Base-by-base conservation (phyloP, 2,329 filamentous ascomycete species). In the Sphaerulina musiva region DNA sequence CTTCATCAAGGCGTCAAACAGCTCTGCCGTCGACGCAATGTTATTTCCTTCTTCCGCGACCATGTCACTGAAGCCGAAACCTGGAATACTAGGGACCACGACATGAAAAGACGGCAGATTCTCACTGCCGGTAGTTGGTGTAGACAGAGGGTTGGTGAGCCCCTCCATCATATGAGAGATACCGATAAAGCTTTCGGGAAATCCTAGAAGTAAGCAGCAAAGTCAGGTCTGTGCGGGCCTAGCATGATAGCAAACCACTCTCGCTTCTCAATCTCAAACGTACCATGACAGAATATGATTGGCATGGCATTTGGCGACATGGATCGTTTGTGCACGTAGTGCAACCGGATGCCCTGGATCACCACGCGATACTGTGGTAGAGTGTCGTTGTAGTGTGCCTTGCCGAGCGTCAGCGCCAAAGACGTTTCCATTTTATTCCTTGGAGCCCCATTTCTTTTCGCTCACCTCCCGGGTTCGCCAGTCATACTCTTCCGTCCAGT, bases 11-110 rank as follows among this genome's bases (percentile, higher is more conserved):
- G 63, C 68, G 62, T 84, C 72, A 49, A 86, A 75, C 10, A 84
- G 68, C 1, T 75, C 73, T 0, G 81, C 82, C 0, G 81, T 80
- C 10, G 76, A 72, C 5, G 72, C 65, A 52, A 82, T 68, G n/a
- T 77, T 74, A 63, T 77, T 73, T 6, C 69, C 70, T 46, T 77
- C 76, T 51, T 74, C 73, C 0, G 74, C 72, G 39, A 84, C 73
- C 2, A 82, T 73, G 66, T 86, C 83, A 66, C 83, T 85, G 64
- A 87, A 87, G 12, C 82, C 84, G 44, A 85, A 73, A 0, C 83
- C 84, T 0, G 84, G 83, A 17, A 87, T 75, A 42, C 80, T 82
- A 1, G 84, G 84, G 17, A 81, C 79, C 17, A 87, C 77, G n/a
- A 87, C 65, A 62, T 87, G 81, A 62, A 87, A 87, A 0, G 81